Conservation (phyloP, 495 filamentous ascomycete genomes). For the Diplogelasinospora grovesii region DNA sequence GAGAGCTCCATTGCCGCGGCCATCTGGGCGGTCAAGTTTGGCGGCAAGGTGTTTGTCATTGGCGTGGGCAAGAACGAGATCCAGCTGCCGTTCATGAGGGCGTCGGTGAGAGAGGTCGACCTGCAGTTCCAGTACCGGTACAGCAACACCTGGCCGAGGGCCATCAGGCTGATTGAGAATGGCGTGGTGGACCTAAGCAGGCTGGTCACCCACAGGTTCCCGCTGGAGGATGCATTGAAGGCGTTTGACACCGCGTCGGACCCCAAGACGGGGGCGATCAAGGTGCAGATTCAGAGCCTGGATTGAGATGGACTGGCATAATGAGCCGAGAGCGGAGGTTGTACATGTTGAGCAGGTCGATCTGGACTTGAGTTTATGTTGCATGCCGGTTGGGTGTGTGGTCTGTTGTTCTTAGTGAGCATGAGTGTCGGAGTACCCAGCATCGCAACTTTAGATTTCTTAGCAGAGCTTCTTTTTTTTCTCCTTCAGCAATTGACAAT, state of each 20-base stretch:
- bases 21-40: constrained; percentile 84
- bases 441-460: too few relatives aligned
- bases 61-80: constrained; percentile 93
- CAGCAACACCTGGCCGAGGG: constrained; percentile 89
- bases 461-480: too few relatives aligned
- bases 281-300: constrained; percentile 78
- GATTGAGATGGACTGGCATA: constrained; percentile 28
- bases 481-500: too few relatives aligned
- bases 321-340: too few relatives aligned
- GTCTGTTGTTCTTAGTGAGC: too few relatives aligned
- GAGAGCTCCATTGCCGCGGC: constrained; percentile 78
- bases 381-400: too few relatives aligned
- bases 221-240: constrained; percentile 77
- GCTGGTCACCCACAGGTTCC: constrained; percentile 82
- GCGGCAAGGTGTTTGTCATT: constrained; percentile 89
- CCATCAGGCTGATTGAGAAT: constrained; percentile 79
- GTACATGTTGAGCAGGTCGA: too few relatives aligned
- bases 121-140: constrained; percentile 95
- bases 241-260: constrained; percentile 83
- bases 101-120: constrained; percentile 85
- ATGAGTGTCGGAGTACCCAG: too few relatives aligned
- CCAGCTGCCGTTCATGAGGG: constrained; percentile 86
- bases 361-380: too few relatives aligned
- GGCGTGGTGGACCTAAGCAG: constrained; percentile 71
- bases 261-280: constrained; percentile 89